Conservation (phyloP, 1,139 yeast species). For the Torulaspora globosa region DNA sequence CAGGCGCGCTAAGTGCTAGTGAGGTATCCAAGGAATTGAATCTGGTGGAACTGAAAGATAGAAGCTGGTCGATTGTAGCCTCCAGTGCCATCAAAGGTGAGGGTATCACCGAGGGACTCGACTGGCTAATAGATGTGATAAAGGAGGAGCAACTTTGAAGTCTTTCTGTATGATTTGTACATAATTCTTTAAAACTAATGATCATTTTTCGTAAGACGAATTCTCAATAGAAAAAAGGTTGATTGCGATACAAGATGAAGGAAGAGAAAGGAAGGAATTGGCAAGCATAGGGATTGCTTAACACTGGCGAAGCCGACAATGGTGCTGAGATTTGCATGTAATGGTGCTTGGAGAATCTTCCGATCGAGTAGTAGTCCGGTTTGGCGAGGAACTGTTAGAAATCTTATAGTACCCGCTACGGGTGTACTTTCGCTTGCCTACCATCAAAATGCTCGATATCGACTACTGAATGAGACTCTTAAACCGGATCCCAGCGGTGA, state of each 20-base stretch:
- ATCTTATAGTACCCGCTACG: slow-evolving; percentile 9
- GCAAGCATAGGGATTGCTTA: neutral
- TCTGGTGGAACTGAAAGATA: slow-evolving; percentile 82
- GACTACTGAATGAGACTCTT: slow-evolving; percentile 25
- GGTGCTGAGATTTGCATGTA: slow-evolving; percentile 8
- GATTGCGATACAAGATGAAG: neutral
- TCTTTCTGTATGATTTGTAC: slow-evolving; percentile 1
- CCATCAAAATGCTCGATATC: slow-evolving; percentile 6
- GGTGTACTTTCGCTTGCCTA: slow-evolving; percentile 8
- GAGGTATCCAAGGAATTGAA: slow-evolving; percentile 87
- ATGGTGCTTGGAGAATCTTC: slow-evolving; percentile 11
- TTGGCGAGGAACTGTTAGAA: slow-evolving; percentile 9
- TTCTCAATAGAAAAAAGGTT: neutral
- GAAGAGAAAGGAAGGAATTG: neutral
- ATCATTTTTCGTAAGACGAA: slow-evolving; percentile 1
- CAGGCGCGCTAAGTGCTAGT: slow-evolving; percentile 91
- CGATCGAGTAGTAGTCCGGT: slow-evolving; percentile 1
- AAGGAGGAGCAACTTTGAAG: slow-evolving; percentile 75
- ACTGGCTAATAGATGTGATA: slow-evolving; percentile 95
- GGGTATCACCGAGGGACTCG: slow-evolving; percentile 92
- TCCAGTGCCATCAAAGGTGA: slow-evolving; percentile 95
- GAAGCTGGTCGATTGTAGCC: slow-evolving; percentile 98
- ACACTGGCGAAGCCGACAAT: neutral
- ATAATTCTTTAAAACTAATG: slow-evolving; percentile 10
- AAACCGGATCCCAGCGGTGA: slow-evolving; percentile 49